A percentile compares a stretch with the other conserved stretches of the same genome.
Conservation (phyloP, 169 alveolate genomes). For the Perkinsus chesapeaki region DNA sequence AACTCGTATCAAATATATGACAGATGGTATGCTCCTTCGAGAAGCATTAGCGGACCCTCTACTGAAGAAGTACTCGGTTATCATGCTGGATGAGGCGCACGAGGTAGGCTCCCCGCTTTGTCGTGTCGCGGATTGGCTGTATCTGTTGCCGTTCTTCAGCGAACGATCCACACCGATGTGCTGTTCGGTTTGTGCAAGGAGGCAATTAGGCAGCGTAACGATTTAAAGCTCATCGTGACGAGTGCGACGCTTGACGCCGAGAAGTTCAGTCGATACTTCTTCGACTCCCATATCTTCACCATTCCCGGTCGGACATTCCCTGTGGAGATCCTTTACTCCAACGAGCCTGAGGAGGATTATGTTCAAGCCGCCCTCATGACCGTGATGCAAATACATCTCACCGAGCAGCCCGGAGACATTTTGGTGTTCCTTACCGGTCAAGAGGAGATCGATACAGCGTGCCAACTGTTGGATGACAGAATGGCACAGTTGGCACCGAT, state of each 20-base stretch:
- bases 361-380: conserved; percentile 95
- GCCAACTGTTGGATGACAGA: conserved; percentile 37
- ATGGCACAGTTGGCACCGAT: conserved; percentile 83
- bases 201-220: conserved; percentile 79
- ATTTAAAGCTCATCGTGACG: conserved; percentile 95
- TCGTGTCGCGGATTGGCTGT: not conserved
- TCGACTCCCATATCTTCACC: conserved; percentile 91
- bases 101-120: conserved; percentile 64
- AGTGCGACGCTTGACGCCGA: conserved; percentile 95
- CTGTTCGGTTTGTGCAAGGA: conserved; percentile 86
- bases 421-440: conserved; percentile 97
- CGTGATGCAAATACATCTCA: conserved; percentile 90
- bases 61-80: conserved; percentile 79
- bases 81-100: conserved; percentile 99
- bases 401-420: conserved; percentile 97
- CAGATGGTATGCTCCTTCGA: conserved; percentile 98
- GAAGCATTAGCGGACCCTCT: conserved; percentile 90
- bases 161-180: conserved; percentile 97
- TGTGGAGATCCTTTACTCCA: conserved; percentile 81
- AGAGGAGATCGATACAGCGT: conserved; percentile 98
- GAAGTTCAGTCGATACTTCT: conserved; percentile 90
- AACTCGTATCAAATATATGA: conserved; percentile 97
- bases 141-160: conserved; percentile 8
- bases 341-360: conserved; percentile 92
- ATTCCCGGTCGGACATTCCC: conserved; percentile 98